These are phyloP conservation scores for Drechslerella dactyloides DNA, from an alignment of 2,329 filamentous ascomycete genomes.

Conservation along the genomic window DNA sequence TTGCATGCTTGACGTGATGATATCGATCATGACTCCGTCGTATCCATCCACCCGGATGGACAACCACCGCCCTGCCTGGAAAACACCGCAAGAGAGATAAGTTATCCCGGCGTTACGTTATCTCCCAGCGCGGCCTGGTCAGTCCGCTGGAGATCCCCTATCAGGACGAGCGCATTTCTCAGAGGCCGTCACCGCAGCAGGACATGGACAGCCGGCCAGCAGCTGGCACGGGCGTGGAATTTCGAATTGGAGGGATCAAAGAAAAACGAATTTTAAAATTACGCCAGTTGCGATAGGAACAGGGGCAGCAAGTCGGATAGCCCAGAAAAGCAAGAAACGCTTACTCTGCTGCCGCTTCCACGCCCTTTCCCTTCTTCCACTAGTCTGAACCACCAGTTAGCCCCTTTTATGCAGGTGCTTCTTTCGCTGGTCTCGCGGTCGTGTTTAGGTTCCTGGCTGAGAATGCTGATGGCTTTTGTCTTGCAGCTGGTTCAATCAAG, in stretches of 20 bases:
- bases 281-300: conserved; percentile 50
- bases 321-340: conserved; percentile 38
- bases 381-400: background rate
- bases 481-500: background rate
- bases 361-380: background rate
- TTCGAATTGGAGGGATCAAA: conserved; percentile 25
- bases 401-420: conserved; percentile 50
- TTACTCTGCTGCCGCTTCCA: conserved; percentile 24
- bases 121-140: conserved; percentile 19
- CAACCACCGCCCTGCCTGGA: no score
- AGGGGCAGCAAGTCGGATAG: conserved; percentile 2
- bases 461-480: background rate
- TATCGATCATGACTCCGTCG: no score
- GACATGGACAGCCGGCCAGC: background rate
- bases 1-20: no score
- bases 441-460: background rate
- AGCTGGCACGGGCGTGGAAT: background rate
- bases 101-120: background rate
- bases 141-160: conserved; percentile 27
- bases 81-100: no score
- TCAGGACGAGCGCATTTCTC: background rate
- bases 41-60: no score
- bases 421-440: conserved; percentile 10
- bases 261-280: conserved; percentile 52
- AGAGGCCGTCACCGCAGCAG: background rate